Evolutionary conservation across 495 filamentous ascomycete species (phyloP).

Genomic region (Talaromyces liani): DNA sequence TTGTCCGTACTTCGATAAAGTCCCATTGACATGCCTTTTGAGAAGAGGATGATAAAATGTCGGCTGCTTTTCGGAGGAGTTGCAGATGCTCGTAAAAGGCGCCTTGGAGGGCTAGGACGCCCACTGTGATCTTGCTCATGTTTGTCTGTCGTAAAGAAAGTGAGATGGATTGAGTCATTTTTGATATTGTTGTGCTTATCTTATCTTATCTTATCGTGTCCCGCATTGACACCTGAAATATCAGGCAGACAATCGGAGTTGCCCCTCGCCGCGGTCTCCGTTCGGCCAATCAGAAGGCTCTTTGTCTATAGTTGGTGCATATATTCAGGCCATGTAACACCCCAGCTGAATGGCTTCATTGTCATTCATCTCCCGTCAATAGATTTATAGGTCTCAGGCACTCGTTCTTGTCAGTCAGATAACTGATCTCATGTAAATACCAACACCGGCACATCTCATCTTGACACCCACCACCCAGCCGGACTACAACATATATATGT

Average conservation of each 20-base stretch:
- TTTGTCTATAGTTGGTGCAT: conserved; percentile 1
- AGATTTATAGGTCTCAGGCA: too few relatives aligned
- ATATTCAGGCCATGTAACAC: neutral
- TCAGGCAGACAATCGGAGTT: neutral
- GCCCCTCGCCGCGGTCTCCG: conserved; percentile 4
- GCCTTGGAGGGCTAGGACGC: conserved; percentile 88
- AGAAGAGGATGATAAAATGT: conserved; percentile 17
- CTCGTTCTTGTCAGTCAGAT: neutral
- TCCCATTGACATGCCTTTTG: conserved; percentile 34
- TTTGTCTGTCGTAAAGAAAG: too few relatives aligned
- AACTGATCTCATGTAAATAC: neutral
- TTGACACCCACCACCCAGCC: neutral
- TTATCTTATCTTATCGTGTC: conserved; percentile 8
- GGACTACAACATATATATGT: neutral
- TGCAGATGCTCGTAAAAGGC: conserved; percentile 85
- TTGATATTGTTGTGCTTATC: neutral
- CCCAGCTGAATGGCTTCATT: neutral
- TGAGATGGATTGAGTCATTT: conserved; percentile 4
- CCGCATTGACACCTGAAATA: neutral
- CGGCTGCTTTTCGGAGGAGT: conserved; percentile 61
- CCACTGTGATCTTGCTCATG: conserved; percentile 53
- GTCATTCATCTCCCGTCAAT: too few relatives aligned
- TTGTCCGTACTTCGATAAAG: conserved; percentile 76
- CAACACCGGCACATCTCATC: neutral
- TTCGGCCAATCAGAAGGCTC: neutral